A percentile compares a stretch with the other conserved stretches of the same genome.
Evolutionary conservation across 805 yeast genomes (phyloP).

Genomic region (Wickerhamiella siamensis): DNA sequence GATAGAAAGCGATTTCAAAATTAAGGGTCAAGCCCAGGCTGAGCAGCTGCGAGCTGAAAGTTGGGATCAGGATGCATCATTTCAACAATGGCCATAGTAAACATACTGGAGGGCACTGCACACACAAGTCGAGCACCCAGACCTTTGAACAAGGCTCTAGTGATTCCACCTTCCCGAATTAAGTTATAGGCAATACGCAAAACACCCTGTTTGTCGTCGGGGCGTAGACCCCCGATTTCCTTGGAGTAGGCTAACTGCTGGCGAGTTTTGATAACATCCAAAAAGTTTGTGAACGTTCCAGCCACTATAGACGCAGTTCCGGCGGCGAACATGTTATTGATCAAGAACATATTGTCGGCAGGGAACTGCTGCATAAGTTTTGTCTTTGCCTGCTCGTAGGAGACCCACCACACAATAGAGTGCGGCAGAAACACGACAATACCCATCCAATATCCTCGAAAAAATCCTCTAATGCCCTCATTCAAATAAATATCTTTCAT

Average conservation of each 20-base stretch:
- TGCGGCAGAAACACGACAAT: conserved; percentile 30
- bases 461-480: conserved; percentile 69
- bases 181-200: conserved; percentile 24
- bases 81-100: conserved; percentile 30
- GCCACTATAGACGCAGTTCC: conserved; percentile 27
- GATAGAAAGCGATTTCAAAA: too few species aligned
- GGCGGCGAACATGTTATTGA: conserved; percentile 17
- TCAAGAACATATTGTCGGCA: neutral
- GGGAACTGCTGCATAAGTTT: conserved; percentile 2
- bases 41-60: neutral
- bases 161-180: conserved; percentile 26
- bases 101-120: conserved; percentile 28
- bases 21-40: neutral
- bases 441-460: conserved; percentile 51
- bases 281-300: conserved; percentile 26
- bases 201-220: conserved; percentile 26
- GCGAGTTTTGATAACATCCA: conserved; percentile 32
- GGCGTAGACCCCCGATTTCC: conserved; percentile 26
- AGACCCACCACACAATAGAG: conserved; percentile 31
- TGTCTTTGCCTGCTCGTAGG: conserved; percentile 20
- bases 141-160: conserved; percentile 26
- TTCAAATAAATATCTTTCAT: conserved; percentile 30
- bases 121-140: conserved; percentile 26
- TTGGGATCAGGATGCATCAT: conserved; percentile 26
- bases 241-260: conserved; percentile 31